These are phyloP conservation scores for Diplodia scrobiculata DNA, from an alignment of 2,329 filamentous ascomycete genomes.

Conservation along the genomic window DNA sequence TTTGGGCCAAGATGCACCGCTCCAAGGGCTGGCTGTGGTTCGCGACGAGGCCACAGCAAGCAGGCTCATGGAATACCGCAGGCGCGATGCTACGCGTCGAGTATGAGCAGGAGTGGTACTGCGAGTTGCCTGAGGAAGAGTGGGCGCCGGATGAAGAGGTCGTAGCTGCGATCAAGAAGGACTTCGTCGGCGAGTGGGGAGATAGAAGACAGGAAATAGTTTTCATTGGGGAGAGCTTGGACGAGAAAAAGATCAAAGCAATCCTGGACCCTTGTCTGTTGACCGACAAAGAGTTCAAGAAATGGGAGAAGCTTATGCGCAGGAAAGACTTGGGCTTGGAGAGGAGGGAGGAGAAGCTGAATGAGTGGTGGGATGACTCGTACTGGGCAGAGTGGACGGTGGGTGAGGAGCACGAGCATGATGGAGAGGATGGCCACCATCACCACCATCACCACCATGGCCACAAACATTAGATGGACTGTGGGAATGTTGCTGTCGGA, in stretches of 20 bases:
- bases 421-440: neutral
- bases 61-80: conserved; percentile 65
- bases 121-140: conserved; percentile 56
- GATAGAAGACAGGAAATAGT: conserved; percentile 72
- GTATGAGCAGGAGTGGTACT: conserved; percentile 62
- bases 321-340: conserved; percentile 35
- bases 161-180: conserved; percentile 51
- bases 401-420: neutral
- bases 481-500: neutral
- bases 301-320: conserved; percentile 47
- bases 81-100: conserved; percentile 65
- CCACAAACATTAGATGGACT: conserved; percentile 12
- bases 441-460: conserved; percentile 11
- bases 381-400: conserved; percentile 29
- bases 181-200: conserved; percentile 61
- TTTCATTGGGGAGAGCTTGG: conserved; percentile 69
- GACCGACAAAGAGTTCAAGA: conserved; percentile 58
- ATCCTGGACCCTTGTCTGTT: conserved; percentile 64
- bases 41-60: conserved; percentile 59
- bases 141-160: conserved; percentile 56
- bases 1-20: conserved; percentile 60
- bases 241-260: conserved; percentile 54
- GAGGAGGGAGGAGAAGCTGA: conserved; percentile 52
- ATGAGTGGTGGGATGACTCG: conserved; percentile 60
- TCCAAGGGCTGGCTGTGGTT: conserved; percentile 66